A percentile compares a stretch with the other conserved stretches of the same genome.
phyloP scores from a whole-genome alignment of 345 rosid species.

The Brassica carinata region DNA sequence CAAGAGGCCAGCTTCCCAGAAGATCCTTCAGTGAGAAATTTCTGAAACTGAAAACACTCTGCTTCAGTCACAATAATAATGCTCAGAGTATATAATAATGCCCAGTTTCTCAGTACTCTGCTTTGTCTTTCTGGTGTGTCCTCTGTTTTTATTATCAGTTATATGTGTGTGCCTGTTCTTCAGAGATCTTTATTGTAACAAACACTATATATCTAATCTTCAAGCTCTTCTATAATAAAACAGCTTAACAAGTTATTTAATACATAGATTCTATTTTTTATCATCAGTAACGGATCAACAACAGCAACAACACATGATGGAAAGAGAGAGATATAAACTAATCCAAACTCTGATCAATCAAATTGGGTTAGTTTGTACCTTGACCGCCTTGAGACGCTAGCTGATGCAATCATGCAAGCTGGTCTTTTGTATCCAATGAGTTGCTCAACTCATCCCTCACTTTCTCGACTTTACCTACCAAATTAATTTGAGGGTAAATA shows the following conservation, averaged over 20 bases:
- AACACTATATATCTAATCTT: background rate
- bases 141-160: background rate
- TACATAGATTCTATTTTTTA: background rate
- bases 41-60: background rate
- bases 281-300: background rate
- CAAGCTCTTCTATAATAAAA: conserved; percentile 2
- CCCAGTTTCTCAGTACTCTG: background rate
- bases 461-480: conserved; percentile 44
- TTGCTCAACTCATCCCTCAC: conserved; percentile 37
- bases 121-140: background rate
- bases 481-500: conserved; percentile 6
- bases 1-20: conserved; percentile 63
- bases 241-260: background rate
- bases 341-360: background rate
- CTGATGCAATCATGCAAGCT: conserved; percentile 26
- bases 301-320: background rate
- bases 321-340: background rate
- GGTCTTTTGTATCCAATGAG: conserved; percentile 18
- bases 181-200: conserved; percentile 6
- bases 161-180: background rate
- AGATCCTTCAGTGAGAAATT: conserved; percentile 45
- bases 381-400: conserved; percentile 36
- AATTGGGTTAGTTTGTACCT: conserved; percentile 32
- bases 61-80: conserved; percentile 27
- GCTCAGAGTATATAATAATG: conserved; percentile 19